These are phyloP conservation scores for Aureobasidium sp. DNA, from an alignment of 2,329 filamentous ascomycete genomes.

Conservation along the genomic window DNA sequence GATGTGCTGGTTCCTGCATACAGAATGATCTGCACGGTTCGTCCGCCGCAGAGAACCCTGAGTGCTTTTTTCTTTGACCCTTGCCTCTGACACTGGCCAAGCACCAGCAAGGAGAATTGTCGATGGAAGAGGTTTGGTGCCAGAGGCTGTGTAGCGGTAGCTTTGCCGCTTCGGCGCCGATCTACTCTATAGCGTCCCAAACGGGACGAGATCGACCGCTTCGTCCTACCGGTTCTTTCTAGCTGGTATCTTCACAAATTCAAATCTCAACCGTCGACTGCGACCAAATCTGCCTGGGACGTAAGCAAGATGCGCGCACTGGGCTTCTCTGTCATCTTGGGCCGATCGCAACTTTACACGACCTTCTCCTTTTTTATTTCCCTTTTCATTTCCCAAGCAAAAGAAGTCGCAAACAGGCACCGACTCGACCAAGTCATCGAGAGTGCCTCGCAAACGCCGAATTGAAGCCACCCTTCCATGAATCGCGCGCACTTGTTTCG, in stretches of 20 bases:
- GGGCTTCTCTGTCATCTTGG: not conserved
- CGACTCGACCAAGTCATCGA: not conserved
- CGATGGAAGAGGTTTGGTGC: conserved; percentile 10
- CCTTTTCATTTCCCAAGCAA: conserved; percentile 9
- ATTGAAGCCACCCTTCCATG: not conserved
- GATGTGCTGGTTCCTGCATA: conserved; percentile 8
- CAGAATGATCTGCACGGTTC: conserved; percentile 6
- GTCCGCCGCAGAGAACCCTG: conserved; percentile 12
- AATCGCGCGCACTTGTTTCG: conserved; percentile 5
- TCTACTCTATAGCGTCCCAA: not conserved
- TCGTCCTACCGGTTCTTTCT: not conserved
- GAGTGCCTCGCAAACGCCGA: conserved; percentile 7
- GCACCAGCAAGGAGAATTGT: conserved; percentile 12
- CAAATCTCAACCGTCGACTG: conserved; percentile 3
- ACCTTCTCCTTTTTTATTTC: conserved; percentile 6
- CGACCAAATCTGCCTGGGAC: not conserved
- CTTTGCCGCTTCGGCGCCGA: not conserved
- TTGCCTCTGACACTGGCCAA: conserved; percentile 13
- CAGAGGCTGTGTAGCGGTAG: conserved; percentile 8
- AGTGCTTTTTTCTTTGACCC: conserved; percentile 12
- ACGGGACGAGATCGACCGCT: conserved; percentile 7
- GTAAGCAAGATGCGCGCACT: conserved; percentile 7
- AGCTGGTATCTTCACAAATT: conserved; percentile 10
- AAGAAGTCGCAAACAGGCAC: not conserved
- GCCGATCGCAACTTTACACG: conserved; percentile 13